Conservation (phyloP, 2,329 filamentous ascomycete genomes). For the Apiospora pterosperma region DNA sequence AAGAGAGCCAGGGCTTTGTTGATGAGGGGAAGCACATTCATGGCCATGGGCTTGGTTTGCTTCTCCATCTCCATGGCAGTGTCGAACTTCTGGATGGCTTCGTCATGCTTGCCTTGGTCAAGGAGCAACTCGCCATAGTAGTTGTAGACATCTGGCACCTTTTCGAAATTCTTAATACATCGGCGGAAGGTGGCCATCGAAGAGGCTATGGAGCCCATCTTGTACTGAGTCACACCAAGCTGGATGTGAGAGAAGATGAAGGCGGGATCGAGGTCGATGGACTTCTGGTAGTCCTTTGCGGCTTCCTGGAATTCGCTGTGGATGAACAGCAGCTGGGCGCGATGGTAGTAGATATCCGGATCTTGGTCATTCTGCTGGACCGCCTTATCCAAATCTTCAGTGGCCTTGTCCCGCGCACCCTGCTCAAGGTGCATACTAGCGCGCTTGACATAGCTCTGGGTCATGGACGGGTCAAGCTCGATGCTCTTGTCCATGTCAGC, state of each 20-base stretch:
- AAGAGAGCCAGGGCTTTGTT: slow-evolving; percentile 97
- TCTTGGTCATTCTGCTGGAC: slow-evolving; percentile 82
- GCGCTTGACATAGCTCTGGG: slow-evolving; percentile 97
- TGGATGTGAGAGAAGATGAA: slow-evolving; percentile 99
- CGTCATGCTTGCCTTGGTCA: slow-evolving; percentile 92
- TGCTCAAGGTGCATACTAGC: slow-evolving; percentile 97
- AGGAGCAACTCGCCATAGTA: slow-evolving; percentile 97
- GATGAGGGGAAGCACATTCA: slow-evolving; percentile 96
- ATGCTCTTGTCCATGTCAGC: slow-evolving; percentile 89
- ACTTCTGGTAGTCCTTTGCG: slow-evolving; percentile 98
- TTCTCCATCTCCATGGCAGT: slow-evolving; percentile 99
- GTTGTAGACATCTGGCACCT: slow-evolving; percentile 97
- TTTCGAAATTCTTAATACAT: slow-evolving; percentile 97
- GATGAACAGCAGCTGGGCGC: slow-evolving; percentile 97
- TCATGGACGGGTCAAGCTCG: slow-evolving; percentile 80
- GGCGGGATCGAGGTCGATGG: slow-evolving; percentile 89
- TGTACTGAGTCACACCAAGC: slow-evolving; percentile 98
- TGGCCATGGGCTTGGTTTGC: slow-evolving; percentile 85
- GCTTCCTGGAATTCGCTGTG: slow-evolving; percentile 89
- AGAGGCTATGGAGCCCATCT: slow-evolving; percentile 96
- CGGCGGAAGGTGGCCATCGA: slow-evolving; percentile 98
- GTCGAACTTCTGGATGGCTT: slow-evolving; percentile 97
- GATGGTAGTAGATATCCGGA: slow-evolving; percentile 98
- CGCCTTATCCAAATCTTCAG: slow-evolving; percentile 82
- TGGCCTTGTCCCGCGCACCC: slow-evolving; percentile 80